phyloP scores from a whole-genome alignment of 2,329 filamentous ascomycete genomes.

The Aspergillus neotritici region DNA sequence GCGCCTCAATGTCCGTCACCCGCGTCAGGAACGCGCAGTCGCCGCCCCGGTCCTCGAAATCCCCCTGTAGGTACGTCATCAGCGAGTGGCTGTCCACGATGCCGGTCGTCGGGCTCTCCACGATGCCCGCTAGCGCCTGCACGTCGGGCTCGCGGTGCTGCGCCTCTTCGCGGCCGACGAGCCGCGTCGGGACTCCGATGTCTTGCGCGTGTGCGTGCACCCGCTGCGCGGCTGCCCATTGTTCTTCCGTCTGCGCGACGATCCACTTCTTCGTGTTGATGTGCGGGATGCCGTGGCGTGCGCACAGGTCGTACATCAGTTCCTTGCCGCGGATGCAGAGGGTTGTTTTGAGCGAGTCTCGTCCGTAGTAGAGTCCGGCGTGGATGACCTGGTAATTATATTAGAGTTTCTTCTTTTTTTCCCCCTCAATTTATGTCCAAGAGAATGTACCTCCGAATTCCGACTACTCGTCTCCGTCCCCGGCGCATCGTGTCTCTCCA shows the following conservation, averaged over 20 bases:
- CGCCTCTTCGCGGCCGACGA: conserved; percentile 61
- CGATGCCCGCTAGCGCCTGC: conserved; percentile 61
- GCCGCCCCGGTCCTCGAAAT: conserved; percentile 72
- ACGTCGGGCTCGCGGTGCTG: conserved; percentile 66
- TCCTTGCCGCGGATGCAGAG: conserved; percentile 74
- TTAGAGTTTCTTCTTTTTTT: neutral
- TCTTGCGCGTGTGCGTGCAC: conserved; percentile 50
- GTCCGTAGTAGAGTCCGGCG: conserved; percentile 85
- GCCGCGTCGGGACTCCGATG: conserved; percentile 64
- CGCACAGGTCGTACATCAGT: conserved; percentile 74
- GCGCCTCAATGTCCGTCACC: conserved; percentile 57
- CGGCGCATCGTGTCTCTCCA: conserved; percentile 69
- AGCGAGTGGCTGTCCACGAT: conserved; percentile 83
- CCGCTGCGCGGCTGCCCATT: conserved; percentile 55
- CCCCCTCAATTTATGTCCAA: too few species aligned
- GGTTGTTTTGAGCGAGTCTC: conserved; percentile 67
- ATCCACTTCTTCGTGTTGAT: conserved; percentile 86
- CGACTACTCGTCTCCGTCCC: conserved; percentile 84
- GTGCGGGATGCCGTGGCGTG: conserved; percentile 60
- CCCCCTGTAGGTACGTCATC: conserved; percentile 73
- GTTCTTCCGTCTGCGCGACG: conserved; percentile 71
- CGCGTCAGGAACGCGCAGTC: conserved; percentile 63
- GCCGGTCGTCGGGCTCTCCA: conserved; percentile 82
- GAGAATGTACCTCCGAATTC: conserved; percentile 66
- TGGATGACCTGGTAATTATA: conserved; percentile 66